Percentiles rank a stretch among this genome's conserved stretches.
These are phyloP conservation scores for Aspergillus viridinutans DNA, from an alignment of 2,329 filamentous ascomycete species.

Conservation along the genomic window DNA sequence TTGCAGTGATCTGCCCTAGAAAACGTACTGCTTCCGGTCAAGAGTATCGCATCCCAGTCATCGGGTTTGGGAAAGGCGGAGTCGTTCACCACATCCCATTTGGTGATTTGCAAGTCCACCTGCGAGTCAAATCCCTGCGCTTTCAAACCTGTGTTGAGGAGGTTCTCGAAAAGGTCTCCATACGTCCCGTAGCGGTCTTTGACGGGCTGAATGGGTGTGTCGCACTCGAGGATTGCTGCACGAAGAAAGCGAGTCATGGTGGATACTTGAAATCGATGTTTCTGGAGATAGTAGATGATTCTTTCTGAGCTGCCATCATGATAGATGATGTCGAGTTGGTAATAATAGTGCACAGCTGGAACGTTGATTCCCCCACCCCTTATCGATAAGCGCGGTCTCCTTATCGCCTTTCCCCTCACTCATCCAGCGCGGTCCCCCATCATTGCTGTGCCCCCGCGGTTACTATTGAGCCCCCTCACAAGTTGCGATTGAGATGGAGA, in stretches of 20 bases:
- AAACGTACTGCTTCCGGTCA: constrained; percentile 30
- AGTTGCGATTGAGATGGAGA: not conserved
- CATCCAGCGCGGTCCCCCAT: constrained; percentile 7
- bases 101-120: constrained; percentile 14
- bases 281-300: not conserved
- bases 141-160: constrained; percentile 18
- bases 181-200: constrained; percentile 16
- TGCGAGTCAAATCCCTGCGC: constrained; percentile 3
- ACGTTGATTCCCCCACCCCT: constrained; percentile 3
- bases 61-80: constrained; percentile 18
- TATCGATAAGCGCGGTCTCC: constrained; percentile 13
- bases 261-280: not conserved
- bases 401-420: not conserved
- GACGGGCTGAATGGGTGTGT: constrained; percentile 26
- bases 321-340: not conserved
- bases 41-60: constrained; percentile 22
- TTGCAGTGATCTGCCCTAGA: not conserved
- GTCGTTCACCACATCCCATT: constrained; percentile 23
- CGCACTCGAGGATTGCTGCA: constrained; percentile 27
- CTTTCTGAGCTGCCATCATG: constrained; percentile 1
- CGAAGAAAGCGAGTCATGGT: constrained; percentile 16
- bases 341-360: not conserved
- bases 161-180: constrained; percentile 23
- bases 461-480: not conserved
- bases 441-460: not conserved